phyloP scores from a whole-genome alignment of 345 rosid genomes.

The Syzygium grande region DNA sequence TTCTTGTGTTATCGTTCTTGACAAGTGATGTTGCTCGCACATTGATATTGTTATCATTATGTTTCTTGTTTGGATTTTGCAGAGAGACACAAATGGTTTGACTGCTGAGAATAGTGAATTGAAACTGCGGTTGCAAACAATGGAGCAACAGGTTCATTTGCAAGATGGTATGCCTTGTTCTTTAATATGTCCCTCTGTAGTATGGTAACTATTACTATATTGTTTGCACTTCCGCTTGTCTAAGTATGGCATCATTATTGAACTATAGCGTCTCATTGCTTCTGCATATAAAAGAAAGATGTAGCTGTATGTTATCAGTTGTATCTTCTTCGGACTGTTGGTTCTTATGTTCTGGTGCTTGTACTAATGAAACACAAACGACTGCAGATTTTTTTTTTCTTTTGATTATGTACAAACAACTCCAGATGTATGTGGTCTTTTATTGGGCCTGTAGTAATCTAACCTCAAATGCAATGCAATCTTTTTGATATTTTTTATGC shows the following conservation, averaged over 20 bases:
- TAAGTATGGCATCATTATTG: not conserved
- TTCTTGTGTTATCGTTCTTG: not conserved
- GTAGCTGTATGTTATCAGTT: not conserved
- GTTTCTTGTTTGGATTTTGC: not conserved
- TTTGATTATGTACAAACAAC: not conserved
- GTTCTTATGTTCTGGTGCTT: not conserved
- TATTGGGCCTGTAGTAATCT: not conserved
- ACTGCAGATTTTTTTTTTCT: not conserved
- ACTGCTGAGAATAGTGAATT: not conserved
- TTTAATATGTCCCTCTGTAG: not conserved
- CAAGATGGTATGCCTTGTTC: constrained; percentile 2
- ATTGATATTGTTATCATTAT: not conserved
- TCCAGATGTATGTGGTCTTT: not conserved
- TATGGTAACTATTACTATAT: not conserved
- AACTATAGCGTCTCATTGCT: not conserved
- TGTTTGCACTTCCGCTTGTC: not conserved
- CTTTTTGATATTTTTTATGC: not conserved
- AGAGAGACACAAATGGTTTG: constrained; percentile 7
- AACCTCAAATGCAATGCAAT: not conserved
- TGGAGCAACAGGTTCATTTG: constrained; percentile 4
- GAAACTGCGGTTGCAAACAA: constrained; percentile 1
- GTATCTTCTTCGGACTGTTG: not conserved
- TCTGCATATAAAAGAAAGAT: not conserved
- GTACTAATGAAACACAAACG: not conserved
- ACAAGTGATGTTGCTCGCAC: not conserved